Evolutionary conservation across 2,329 filamentous ascomycete species (phyloP).

Genomic region (Hypoxylon sp.): DNA sequence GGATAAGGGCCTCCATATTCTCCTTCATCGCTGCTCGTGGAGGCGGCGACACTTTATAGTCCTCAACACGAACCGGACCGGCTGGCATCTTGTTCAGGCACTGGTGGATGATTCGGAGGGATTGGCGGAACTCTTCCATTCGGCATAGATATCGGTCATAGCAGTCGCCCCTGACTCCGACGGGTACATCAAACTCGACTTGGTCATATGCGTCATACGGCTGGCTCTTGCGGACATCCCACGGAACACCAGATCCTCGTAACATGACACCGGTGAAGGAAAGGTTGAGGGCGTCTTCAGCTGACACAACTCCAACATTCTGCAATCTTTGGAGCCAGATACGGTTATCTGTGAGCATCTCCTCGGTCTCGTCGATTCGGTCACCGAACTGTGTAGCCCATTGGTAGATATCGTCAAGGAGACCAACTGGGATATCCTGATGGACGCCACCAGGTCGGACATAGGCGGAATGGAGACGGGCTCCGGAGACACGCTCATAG

Average conservation of each 20-base stretch:
- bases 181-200: constrained; percentile 98
- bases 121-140: constrained; percentile 99
- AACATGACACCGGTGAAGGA: constrained; percentile 98
- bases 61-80: constrained; percentile 93
- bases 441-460: constrained; percentile 96
- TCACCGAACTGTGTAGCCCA: constrained; percentile 99
- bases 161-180: constrained; percentile 97
- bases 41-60: constrained; percentile 98
- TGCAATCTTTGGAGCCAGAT: constrained; percentile 98
- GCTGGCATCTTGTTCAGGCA: constrained; percentile 99
- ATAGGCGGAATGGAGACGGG: constrained; percentile 96
- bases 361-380: constrained; percentile 98
- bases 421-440: constrained; percentile 92
- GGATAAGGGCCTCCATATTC: constrained; percentile 99
- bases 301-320: constrained; percentile 90
- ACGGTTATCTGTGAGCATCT: constrained; percentile 98
- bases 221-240: constrained; percentile 95
- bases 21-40: constrained; percentile 99
- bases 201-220: constrained; percentile 98
- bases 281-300: constrained; percentile 95
- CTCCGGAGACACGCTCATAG: constrained; percentile 98
- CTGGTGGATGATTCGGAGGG: constrained; percentile 97
- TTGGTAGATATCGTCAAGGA: constrained; percentile 99
- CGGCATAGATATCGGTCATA: constrained; percentile 99
- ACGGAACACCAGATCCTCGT: constrained; percentile 94